Percentiles rank a stretch among this genome's conserved stretches.
phyloP scores from a whole-genome alignment of 257 asterid species.

The Jasminum sambac region DNA sequence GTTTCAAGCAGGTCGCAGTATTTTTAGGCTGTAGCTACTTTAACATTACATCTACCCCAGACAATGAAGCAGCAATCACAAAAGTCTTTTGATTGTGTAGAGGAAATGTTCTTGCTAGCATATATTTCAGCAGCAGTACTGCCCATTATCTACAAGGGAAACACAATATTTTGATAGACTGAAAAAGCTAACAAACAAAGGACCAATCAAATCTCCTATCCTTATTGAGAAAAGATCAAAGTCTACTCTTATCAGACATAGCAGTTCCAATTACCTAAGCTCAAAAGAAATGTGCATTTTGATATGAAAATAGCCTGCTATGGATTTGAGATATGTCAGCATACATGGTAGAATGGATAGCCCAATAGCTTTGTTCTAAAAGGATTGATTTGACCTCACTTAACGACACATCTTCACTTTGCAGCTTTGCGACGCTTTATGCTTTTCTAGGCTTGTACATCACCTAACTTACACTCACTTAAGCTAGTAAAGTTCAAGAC shows the following conservation, averaged over 20 bases:
- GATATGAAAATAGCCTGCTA: background rate
- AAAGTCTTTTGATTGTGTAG: background rate
- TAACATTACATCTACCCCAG: background rate
- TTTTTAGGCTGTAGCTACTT: no score
- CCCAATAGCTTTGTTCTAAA: no score
- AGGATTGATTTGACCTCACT: no score
- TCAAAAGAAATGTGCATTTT: background rate
- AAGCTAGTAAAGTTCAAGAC: no score
- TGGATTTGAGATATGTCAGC: background rate
- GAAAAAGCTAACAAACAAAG: background rate
- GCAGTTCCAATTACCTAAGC: background rate
- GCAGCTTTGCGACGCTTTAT: no score
- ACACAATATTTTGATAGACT: background rate
- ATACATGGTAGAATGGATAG: background rate
- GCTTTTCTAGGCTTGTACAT: no score
- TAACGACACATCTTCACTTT: no score
- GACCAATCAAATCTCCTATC: background rate
- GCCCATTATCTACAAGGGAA: constrained; percentile 1
- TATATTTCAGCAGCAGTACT: background rate
- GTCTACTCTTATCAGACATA: background rate
- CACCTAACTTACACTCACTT: no score
- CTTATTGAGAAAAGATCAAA: background rate
- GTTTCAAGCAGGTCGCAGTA: background rate
- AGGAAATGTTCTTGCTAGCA: background rate
- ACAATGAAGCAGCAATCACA: background rate